Evolutionary conservation across 352 stramenopile species (phyloP).

Genomic region (Globisporangium spiculum): DNA sequence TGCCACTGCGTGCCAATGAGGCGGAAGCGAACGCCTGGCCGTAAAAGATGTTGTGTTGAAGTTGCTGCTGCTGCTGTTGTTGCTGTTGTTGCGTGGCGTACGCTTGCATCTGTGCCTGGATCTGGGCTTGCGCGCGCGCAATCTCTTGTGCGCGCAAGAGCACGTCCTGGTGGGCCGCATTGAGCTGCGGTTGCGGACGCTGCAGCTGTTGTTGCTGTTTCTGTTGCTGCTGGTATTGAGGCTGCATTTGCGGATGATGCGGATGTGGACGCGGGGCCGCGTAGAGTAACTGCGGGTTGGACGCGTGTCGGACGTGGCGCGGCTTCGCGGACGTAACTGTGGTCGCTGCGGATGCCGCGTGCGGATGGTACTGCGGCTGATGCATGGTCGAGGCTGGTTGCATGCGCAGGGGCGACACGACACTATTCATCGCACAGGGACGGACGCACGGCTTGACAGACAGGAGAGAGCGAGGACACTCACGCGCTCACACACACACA

Average conservation of each 20-base stretch:
- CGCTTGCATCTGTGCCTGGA: constrained; percentile 35
- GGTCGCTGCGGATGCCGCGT: not conserved
- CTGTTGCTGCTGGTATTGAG: not conserved
- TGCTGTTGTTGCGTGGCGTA: constrained; percentile 17
- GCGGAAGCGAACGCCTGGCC: constrained; percentile 10
- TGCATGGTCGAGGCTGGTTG: constrained; percentile 11
- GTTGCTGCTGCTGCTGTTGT: not conserved
- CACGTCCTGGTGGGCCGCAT: constrained; percentile 19
- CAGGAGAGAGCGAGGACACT: not conserved
- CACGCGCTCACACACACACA: not conserved
- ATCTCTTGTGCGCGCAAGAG: constrained; percentile 26
- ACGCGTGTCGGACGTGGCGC: constrained; percentile 8
- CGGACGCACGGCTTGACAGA: not conserved
- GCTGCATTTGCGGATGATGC: not conserved
- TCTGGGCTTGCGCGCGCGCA: constrained; percentile 27
- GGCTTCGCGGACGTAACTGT: not conserved
- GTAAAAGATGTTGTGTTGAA: constrained; percentile 14
- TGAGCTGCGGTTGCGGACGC: not conserved
- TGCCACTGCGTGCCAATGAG: not conserved
- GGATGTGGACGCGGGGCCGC: not conserved
- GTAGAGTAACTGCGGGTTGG: constrained; percentile 4
- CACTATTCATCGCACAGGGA: constrained; percentile 17
- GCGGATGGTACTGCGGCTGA: constrained; percentile 7
- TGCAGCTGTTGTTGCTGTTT: not conserved
- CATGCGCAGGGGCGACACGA: constrained; percentile 22